Percentiles rank a stretch among this genome's conserved stretches.
Evolutionary conservation across 306 rosid species (phyloP).

Genomic region (Ziziphus jujuba): DNA sequence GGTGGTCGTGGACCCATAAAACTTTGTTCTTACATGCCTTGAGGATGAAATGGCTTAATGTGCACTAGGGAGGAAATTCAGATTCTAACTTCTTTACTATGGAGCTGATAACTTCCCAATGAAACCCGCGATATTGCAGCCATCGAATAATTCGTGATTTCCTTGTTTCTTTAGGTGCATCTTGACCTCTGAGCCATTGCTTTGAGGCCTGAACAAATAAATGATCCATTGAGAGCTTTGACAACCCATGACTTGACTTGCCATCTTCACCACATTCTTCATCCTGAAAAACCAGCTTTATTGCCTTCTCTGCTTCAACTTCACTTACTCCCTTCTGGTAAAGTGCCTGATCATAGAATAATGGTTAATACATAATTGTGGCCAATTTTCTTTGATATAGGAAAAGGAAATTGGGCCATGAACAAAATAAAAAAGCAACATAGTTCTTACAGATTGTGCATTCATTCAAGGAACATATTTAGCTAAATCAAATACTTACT

Average conservation of each 20-base stretch:
- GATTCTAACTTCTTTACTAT: constrained; percentile 62
- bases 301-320: constrained; percentile 68
- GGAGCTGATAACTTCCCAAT: constrained; percentile 63
- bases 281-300: constrained; percentile 60
- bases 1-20: constrained; percentile 37
- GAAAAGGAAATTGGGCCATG: background rate
- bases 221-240: constrained; percentile 58
- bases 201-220: constrained; percentile 73
- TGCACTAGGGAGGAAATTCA: constrained; percentile 44
- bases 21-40: constrained; percentile 33
- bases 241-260: constrained; percentile 36
- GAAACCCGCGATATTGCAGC: constrained; percentile 84
- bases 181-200: constrained; percentile 70
- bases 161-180: constrained; percentile 65
- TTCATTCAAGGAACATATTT: background rate
- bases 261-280: constrained; percentile 22
- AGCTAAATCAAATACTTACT: constrained; percentile 37
- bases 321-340: constrained; percentile 75
- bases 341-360: constrained; percentile 67
- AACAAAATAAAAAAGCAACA: constrained; percentile 11
- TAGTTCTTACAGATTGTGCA: background rate
- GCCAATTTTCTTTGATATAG: background rate
- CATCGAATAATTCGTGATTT: constrained; percentile 68
- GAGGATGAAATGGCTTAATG: constrained; percentile 13
- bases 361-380: constrained; percentile 14